Evolutionary conservation across 2,329 filamentous ascomycete genomes (phyloP).

Genomic region (Ophiosphaerella narmari): DNA sequence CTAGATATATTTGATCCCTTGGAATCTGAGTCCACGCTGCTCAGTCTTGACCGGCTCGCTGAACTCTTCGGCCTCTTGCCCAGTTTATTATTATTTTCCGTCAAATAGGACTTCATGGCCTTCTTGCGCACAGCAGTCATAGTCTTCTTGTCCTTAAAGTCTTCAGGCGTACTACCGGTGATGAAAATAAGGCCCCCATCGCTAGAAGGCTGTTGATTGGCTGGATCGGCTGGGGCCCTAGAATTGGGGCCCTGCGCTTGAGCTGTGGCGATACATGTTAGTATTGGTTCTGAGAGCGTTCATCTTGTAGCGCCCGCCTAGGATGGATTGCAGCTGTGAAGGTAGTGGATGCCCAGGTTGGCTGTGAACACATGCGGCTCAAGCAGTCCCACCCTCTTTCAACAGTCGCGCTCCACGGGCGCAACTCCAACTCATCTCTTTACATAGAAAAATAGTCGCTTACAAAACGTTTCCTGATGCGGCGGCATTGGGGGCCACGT

Average conservation of each 20-base stretch:
- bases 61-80: constrained; percentile 7
- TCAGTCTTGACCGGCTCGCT: constrained; percentile 5
- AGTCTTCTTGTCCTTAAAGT: constrained; percentile 36
- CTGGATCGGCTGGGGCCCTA: constrained; percentile 14
- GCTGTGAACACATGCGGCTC: no score
- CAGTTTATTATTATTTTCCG: constrained; percentile 18
- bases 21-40: constrained; percentile 23
- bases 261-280: constrained; percentile 10
- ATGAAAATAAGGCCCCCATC: constrained; percentile 35
- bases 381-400: neutral
- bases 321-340: no score
- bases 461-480: constrained; percentile 26
- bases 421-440: constrained; percentile 2
- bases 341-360: no score
- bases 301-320: no score
- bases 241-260: constrained; percentile 13
- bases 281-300: neutral
- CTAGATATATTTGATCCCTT: constrained; percentile 11
- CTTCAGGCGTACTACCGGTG: constrained; percentile 35
- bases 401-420: constrained; percentile 1
- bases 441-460: constrained; percentile 18
- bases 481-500: constrained; percentile 31
- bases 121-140: constrained; percentile 43
- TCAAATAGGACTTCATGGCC: constrained; percentile 43
- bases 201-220: constrained; percentile 7